Evolutionary conservation across 306 rosid genomes (phyloP).

Genomic region (Arachis hypogaea): DNA sequence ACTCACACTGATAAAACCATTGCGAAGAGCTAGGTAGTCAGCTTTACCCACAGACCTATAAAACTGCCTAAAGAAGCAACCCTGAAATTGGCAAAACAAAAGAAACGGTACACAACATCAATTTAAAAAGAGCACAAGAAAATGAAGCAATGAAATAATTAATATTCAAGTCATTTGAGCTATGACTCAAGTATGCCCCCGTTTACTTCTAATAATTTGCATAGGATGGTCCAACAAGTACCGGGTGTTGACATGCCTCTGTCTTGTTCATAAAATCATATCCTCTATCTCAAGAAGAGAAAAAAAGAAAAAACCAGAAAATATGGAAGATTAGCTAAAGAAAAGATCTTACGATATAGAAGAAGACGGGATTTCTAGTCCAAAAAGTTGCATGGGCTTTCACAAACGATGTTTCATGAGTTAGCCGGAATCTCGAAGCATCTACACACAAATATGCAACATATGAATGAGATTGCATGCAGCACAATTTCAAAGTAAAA

Average conservation of each 20-base stretch:
- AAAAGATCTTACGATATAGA: constrained; percentile 75
- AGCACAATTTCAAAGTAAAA: constrained; percentile 18
- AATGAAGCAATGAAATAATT: background rate
- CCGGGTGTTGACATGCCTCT: background rate
- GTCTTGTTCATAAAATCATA: background rate
- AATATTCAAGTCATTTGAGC: background rate
- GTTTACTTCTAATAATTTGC: constrained; percentile 8
- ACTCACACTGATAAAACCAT: constrained; percentile 92
- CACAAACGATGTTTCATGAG: constrained; percentile 94
- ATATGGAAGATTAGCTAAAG: constrained; percentile 21
- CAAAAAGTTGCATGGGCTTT: constrained; percentile 82
- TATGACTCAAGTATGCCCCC: background rate
- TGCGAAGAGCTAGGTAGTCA: constrained; percentile 87
- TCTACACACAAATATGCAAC: constrained; percentile 49
- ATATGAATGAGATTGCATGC: constrained; percentile 18
- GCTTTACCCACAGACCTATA: constrained; percentile 83
- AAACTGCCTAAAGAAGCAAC: constrained; percentile 91
- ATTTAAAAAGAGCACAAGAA: background rate
- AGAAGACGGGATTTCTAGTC: constrained; percentile 70
- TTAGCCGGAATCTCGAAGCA: constrained; percentile 86
- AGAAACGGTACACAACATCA: constrained; percentile 8
- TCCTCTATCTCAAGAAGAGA: background rate
- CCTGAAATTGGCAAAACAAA: constrained; percentile 55
- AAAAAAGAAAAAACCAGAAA: constrained; percentile 21
- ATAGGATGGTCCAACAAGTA: constrained; percentile 10